phyloP scores from a whole-genome alignment of 2,329 filamentous ascomycete genomes.

The Mycogone perniciosa region DNA sequence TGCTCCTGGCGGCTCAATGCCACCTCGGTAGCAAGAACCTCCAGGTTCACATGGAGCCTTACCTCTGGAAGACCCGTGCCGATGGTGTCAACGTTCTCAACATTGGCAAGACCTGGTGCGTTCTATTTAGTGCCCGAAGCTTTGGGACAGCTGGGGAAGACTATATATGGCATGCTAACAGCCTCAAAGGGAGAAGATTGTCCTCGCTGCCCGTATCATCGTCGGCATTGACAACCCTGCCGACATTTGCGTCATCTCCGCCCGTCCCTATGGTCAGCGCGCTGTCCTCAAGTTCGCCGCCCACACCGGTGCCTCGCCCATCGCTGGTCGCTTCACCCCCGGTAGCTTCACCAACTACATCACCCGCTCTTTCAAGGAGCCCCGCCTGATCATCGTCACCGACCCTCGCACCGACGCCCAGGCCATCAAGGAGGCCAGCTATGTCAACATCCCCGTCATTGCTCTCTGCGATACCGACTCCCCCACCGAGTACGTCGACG shows the following conservation, averaged over 20 bases:
- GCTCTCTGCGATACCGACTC: constrained; percentile 99
- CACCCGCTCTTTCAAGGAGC: constrained; percentile 99
- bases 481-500: constrained; percentile 98
- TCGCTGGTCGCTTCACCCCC: constrained; percentile 98
- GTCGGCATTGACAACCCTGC: constrained; percentile 98
- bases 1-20: constrained; percentile 93
- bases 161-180: constrained; percentile 9
- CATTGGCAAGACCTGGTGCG: constrained; percentile 99
- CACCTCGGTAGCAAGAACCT: constrained; percentile 99
- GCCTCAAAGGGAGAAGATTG: constrained; percentile 87
- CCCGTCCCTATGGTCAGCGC: constrained; percentile 98
- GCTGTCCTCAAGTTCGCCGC: constrained; percentile 99
- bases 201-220: constrained; percentile 97
- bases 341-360: constrained; percentile 99
- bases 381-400: constrained; percentile 98
- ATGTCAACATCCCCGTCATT: constrained; percentile 99
- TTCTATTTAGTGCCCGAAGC: constrained; percentile 15
- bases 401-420: constrained; percentile 99
- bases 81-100: constrained; percentile 99
- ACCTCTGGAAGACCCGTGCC: constrained; percentile 98
- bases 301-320: constrained; percentile 96
- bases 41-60: constrained; percentile 98
- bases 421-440: constrained; percentile 99
- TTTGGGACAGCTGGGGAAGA: not conserved
- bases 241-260: constrained; percentile 98